Base-by-base conservation (phyloP, 805 yeast species). In the Brettanomyces bruxellensis region DNA sequence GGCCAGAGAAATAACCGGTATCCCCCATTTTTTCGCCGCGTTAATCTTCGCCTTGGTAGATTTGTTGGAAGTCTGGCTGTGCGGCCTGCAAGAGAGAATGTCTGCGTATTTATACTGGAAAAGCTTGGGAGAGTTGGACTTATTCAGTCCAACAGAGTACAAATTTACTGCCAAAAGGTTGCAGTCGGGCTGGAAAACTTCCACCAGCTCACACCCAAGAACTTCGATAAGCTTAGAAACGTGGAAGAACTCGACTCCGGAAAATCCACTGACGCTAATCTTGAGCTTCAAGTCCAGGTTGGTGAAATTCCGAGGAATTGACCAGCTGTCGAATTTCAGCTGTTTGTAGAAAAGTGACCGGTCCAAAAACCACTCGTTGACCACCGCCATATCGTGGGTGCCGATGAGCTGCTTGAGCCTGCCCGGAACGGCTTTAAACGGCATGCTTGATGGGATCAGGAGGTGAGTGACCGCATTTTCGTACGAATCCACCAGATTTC, bases 141-240 rank as follows among this genome's bases (percentile, higher is more conserved):
- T 50, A 7, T 69, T 59, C 11, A 75, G 55, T 23, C 73, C 73
- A 48, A 79, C 62, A 6, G 75, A 53, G 35, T 72, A 65, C 40
- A 76, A 61, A 54, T 79, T 78, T 25, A 79, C 67, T 3, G 86
- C 64, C 32, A 87, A 65, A 13, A 83, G 56, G 53, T 83, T 84
- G 38, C 84, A 66, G 9, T 67, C 63, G 4, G 69, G 55, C 3
- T 74, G 72, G 46, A 86, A 66, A 2, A 73, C 66, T 0, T 72
- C 76, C 41, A 71, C 65, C 45, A 72, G 70, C 38, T 68, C 66
- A 45, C 82, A 76, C 25, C 83, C 80, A 24, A 84, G 55, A 28
- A 73, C 57, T 18, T 66, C 55, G 7, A 87, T 69, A 40, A 91
- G 69, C 56, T 84, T 83, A 7, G 75, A 78, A 3, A 59, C 39